Evolutionary conservation across 2,329 filamentous ascomycete species (phyloP), one percentile per base, ranked within the genome.

Genomic region (Epichloe typhina): DNA sequence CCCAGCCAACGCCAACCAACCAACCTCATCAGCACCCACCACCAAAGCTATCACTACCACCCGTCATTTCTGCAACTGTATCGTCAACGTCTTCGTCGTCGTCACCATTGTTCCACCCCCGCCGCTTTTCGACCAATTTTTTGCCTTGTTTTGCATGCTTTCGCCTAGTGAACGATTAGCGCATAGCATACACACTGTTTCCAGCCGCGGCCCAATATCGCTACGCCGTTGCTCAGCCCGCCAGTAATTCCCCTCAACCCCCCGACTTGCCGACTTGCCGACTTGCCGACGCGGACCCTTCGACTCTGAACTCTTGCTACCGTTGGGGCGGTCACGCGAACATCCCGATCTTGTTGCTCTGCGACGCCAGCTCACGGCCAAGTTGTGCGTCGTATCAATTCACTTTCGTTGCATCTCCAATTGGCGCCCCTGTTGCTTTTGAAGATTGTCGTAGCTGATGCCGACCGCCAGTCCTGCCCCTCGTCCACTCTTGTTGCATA

Each of bases 381-480:
- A 44, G 35, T 53, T 42, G 40, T 52, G 51, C 59, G 56, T 42
- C 40, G 13, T 26, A 17, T n/a, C 41, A 21, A 7, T 31, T 36
- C 62, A 47, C 53, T 53, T 13, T 50, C 52, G 49, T 54, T 49
- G 46, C 51, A 40, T 47, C 31, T 48, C 54, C 62, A 64, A 66
- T 66, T 65, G 62, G 54, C 54, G 54, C 56, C 54, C 49, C 56
- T 55, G 54, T 48, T 50, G 41, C 42, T 52, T 46, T 52, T 47
- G 33, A 50, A 46, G 39, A 53, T 47, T 52, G 49, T 52, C 49
- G 46, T 38, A 56, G 64, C 66, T 68, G 65, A 68, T 68, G 66
- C 65, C 63, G 65, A 64, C 61, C 65, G 57, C 58, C 59, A 58
- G 58, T 50, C 50, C 56, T 55, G 57, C 59, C 60, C 56, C 57